Evolutionary conservation across 1,139 yeast genomes (phyloP).

Genomic region (Taiozyma sp.): DNA sequence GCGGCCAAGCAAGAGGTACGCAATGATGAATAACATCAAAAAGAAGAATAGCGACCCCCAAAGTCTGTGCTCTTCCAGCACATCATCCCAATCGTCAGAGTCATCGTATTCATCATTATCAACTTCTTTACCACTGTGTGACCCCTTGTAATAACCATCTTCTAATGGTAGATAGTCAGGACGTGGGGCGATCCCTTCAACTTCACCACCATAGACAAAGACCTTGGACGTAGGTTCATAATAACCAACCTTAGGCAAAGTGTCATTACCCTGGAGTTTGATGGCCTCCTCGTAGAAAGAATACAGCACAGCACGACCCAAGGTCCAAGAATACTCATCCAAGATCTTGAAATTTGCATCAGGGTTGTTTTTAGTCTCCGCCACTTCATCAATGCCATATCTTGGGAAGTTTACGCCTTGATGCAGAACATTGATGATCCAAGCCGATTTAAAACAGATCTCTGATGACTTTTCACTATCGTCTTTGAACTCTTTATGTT

Average conservation of each 20-base stretch:
- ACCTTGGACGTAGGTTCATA: constrained; percentile 46
- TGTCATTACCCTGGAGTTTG: constrained; percentile 3
- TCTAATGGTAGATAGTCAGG: constrained; percentile 35
- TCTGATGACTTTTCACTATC: constrained; percentile 35
- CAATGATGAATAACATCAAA: constrained; percentile 36
- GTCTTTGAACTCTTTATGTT: constrained; percentile 35
- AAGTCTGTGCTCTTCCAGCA: constrained; percentile 44
- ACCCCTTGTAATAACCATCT: constrained; percentile 20
- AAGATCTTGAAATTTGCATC: constrained; percentile 55
- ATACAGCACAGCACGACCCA: constrained; percentile 74
- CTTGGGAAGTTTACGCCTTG: constrained; percentile 72
- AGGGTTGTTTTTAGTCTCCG: constrained; percentile 12
- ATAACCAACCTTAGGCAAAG: constrained; percentile 36
- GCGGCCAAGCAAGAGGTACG: constrained; percentile 46
- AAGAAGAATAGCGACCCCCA: constrained; percentile 51
- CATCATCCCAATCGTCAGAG: constrained; percentile 29
- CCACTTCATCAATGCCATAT: constrained; percentile 39
- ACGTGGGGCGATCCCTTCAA: constrained; percentile 37
- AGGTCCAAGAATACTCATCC: constrained; percentile 78
- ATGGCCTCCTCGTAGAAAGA: constrained; percentile 32
- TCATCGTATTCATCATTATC: constrained; percentile 26
- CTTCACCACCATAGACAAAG: constrained; percentile 52
- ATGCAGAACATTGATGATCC: constrained; percentile 69
- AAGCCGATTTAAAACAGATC: constrained; percentile 65
- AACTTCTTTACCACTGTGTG: constrained; percentile 24